Conservation (phyloP, 306 rosid genomes). For the Gastrolobium bilobum region DNA sequence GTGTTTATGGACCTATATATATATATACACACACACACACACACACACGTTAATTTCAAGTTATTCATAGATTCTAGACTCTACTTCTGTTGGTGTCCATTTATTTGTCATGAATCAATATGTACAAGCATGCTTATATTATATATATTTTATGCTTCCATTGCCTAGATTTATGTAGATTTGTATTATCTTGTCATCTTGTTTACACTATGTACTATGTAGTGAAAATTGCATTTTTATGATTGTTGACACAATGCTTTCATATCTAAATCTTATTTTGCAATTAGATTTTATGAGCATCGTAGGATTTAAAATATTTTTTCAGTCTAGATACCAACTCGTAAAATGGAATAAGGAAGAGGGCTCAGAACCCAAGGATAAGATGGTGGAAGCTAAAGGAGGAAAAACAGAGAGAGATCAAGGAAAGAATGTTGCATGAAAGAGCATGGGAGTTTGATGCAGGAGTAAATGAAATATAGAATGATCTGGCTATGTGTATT, state of each 20-base stretch:
- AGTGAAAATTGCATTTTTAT: not conserved
- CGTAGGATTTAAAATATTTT: not conserved
- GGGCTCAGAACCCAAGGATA: too few species aligned
- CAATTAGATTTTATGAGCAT: conserved; percentile 9
- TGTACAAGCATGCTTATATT: conserved; percentile 19
- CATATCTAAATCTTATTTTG: not conserved
- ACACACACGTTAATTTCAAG: not conserved
- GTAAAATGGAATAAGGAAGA: too few species aligned
- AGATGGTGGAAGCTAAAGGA: too few species aligned
- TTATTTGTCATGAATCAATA: conserved; percentile 20
- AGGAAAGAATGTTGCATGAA: too few species aligned
- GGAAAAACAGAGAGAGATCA: too few species aligned
- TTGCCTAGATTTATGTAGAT: not conserved
- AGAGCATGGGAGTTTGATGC: too few species aligned
- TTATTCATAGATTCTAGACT: conserved; percentile 4
- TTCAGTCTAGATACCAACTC: conserved; percentile 42
- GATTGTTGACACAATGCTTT: not conserved
- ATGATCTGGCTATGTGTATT: too few species aligned
- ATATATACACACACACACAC: too few species aligned
- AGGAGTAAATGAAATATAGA: too few species aligned
- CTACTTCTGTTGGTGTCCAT: not conserved
- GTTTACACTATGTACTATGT: not conserved
- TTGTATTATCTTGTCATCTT: not conserved
- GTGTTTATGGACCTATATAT: not conserved
- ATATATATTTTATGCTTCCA: not conserved